Base-by-base conservation (phyloP, 2,329 filamentous ascomycete species). In the Pseudogymnoascus sp. region DNA sequence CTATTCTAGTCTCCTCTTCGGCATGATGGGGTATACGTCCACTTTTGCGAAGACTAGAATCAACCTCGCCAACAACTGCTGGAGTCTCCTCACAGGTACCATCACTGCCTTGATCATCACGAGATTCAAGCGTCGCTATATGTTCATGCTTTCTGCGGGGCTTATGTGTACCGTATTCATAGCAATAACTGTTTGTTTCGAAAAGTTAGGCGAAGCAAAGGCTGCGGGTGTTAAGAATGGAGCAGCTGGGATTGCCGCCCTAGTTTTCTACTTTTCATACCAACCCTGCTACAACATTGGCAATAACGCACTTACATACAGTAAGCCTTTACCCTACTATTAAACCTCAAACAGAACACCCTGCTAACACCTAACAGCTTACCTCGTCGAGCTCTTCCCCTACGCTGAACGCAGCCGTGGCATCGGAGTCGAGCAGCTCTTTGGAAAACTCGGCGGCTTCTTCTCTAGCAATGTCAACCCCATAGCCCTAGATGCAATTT, bases 301-400 rank as follows among this genome's bases (percentile, higher is more conserved):
- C 12, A 80, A 80, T 70, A 81, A 81, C 65, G 77, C 80, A 28
- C 71, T 82, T 43, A 79, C 78, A 1, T 79, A 79, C 68, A 79
- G 40, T 43, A 43, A 43, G 40, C 11, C 40, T 21, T 12, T 66
- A 68, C 59, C 66, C 66, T 61, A 45, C 25, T 11, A 43, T 43
- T 6, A 41, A 43, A 5, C 18, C 21, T 35, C 25, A 16, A n/a
- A 43, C 4, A 43, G 18, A 43, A 43, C 40, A 43, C 40, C 6
- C 40, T 43, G 40, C 40, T 23, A 43, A 43, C 18, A 43, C 18
- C 18, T 2, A 5, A 23, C 21, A 71, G 70, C 72, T 1, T 74
- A 73, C 63, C 70, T 73, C 5, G 69, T 74, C 35, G 71, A 74
- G 62, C 66, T 73, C 58, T 75, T 69, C 64, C 73, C 66, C 1